Evolutionary conservation across 768 basidiomycete species (phyloP).

Genomic region (Neoboletus subvelutipes): DNA sequence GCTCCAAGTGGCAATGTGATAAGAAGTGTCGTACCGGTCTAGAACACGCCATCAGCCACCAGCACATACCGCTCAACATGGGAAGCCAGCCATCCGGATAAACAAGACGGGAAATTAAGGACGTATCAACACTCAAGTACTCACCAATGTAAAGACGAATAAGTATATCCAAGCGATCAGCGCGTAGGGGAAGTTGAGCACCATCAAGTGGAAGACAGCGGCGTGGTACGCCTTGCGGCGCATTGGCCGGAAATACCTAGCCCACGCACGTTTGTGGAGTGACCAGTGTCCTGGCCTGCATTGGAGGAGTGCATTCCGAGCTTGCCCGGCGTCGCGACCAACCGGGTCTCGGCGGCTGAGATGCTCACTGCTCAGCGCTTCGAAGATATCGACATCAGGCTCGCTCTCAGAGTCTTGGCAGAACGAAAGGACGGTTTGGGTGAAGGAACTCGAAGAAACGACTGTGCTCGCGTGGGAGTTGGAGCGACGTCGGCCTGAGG

Average conservation of each 20-base stretch:
- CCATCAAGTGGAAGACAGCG: conserved; percentile 64
- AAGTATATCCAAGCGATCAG: conserved; percentile 76
- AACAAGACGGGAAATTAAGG: not conserved
- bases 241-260: conserved; percentile 66
- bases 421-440: conserved; percentile 69
- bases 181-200: conserved; percentile 79
- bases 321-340: conserved; percentile 1
- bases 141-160: conserved; percentile 77
- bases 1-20: conserved; percentile 77
- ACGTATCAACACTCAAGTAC: conserved; percentile 37
- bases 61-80: conserved; percentile 8
- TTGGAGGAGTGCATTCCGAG: not conserved
- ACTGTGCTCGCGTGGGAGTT: conserved; percentile 57
- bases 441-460: conserved; percentile 49
- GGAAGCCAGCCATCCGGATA: not conserved
- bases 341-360: conserved; percentile 22
- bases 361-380: conserved; percentile 21
- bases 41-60: conserved; percentile 17
- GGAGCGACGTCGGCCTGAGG: conserved; percentile 47
- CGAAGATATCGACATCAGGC: conserved; percentile 37
- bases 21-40: conserved; percentile 81
- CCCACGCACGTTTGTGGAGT: conserved; percentile 37
- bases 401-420: conserved; percentile 54
- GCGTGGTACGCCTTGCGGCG: conserved; percentile 55
- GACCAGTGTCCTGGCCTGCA: conserved; percentile 3